A percentile compares a stretch with the other conserved stretches of the same genome.
phyloP scores from a whole-genome alignment of 345 rosid genomes.

The Brassica juncea region DNA sequence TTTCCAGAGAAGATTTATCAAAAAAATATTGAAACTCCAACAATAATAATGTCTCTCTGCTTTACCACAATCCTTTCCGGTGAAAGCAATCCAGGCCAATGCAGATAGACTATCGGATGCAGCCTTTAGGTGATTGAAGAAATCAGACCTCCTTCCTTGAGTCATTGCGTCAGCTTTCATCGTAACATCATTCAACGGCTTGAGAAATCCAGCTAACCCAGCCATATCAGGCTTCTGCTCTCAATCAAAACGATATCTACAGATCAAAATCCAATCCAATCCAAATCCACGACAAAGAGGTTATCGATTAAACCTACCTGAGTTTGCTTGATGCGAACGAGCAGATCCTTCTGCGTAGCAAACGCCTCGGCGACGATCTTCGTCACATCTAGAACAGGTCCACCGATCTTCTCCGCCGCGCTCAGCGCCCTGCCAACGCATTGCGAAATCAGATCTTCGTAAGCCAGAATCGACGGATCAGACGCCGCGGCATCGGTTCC shows the following conservation, averaged over 20 bases:
- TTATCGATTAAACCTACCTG: conserved; percentile 44
- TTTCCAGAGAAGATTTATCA: background rate
- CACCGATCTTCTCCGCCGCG: conserved; percentile 95
- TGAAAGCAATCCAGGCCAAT: conserved; percentile 90
- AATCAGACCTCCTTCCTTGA: conserved; percentile 83
- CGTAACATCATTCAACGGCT: conserved; percentile 79
- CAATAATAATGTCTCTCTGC: conserved; percentile 16
- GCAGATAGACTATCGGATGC: conserved; percentile 86
- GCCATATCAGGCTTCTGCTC: conserved; percentile 74
- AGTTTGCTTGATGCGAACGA: conserved; percentile 63
- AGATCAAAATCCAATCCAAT: conserved; percentile 17
- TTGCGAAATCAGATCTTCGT: conserved; percentile 63
- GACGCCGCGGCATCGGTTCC: conserved; percentile 36
- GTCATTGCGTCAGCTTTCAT: conserved; percentile 74
- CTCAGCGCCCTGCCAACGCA: conserved; percentile 54
- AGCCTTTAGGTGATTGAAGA: conserved; percentile 83
- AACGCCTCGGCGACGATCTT: conserved; percentile 71
- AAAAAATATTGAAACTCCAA: background rate
- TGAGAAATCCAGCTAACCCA: conserved; percentile 77
- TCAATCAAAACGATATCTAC: background rate
- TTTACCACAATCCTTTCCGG: conserved; percentile 89
- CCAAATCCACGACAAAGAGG: conserved; percentile 11
- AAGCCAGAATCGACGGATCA: conserved; percentile 83
- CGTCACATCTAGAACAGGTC: conserved; percentile 72
- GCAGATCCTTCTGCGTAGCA: conserved; percentile 62